Percentiles rank a stretch among this genome's conserved stretches.
Evolutionary conservation across 2,329 filamentous ascomycete genomes (phyloP).

Genomic region (Colletotrichum liriopes): DNA sequence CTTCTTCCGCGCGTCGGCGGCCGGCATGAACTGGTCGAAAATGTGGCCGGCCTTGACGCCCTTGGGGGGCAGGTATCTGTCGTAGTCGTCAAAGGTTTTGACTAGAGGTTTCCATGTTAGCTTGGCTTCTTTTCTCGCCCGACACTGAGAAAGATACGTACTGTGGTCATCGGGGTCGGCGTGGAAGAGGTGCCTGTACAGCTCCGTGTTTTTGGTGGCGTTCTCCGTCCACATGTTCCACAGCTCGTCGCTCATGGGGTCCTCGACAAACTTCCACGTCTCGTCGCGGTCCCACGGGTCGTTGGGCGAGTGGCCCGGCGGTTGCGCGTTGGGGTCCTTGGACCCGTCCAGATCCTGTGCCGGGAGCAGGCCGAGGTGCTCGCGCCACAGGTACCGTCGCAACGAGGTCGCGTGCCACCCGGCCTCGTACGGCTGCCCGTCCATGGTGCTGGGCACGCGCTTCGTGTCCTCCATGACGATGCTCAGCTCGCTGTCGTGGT

Average conservation of each 20-base stretch:
- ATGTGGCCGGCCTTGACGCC: slow-evolving; percentile 88
- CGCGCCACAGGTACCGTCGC: slow-evolving; percentile 87
- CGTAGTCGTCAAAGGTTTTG: slow-evolving; percentile 91
- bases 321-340: slow-evolving; percentile 81
- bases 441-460: slow-evolving; percentile 80
- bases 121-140: neutral
- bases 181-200: slow-evolving; percentile 87
- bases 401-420: slow-evolving; percentile 88
- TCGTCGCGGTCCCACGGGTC: slow-evolving; percentile 74
- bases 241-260: slow-evolving; percentile 78
- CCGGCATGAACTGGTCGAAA: slow-evolving; percentile 83
- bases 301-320: slow-evolving; percentile 78
- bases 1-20: slow-evolving; percentile 80
- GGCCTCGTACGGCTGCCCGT: slow-evolving; percentile 82
- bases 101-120: slow-evolving; percentile 62
- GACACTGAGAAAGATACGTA: slow-evolving; percentile 47
- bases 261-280: slow-evolving; percentile 76
- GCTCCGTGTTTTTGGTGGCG: slow-evolving; percentile 79
- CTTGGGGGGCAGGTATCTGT: slow-evolving; percentile 80
- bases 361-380: slow-evolving; percentile 87
- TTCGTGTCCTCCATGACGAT: slow-evolving; percentile 91
- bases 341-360: slow-evolving; percentile 79
- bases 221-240: slow-evolving; percentile 79
- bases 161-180: slow-evolving; percentile 90
- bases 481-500: slow-evolving; percentile 91